Evolutionary conservation across 78 protist species (phyloP).

Genomic region (Trichosphaerium sp.): DNA sequence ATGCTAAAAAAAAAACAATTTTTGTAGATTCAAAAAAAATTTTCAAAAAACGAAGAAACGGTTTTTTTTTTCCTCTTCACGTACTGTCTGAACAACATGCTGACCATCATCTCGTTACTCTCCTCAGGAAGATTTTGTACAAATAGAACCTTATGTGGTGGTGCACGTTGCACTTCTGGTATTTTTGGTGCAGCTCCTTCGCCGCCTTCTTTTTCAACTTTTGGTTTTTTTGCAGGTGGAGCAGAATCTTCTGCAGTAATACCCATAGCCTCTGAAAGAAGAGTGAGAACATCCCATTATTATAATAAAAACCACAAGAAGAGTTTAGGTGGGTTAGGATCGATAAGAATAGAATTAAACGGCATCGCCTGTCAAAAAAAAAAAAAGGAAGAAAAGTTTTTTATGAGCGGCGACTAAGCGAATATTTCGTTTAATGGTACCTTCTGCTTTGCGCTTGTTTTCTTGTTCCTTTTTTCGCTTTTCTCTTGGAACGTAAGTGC

Average conservation of each 20-base stretch:
- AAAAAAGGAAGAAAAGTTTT: too few relatives aligned
- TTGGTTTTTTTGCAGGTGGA: not conserved
- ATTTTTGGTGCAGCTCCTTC: not conserved
- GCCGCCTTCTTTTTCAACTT: not conserved
- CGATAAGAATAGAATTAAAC: too few relatives aligned
- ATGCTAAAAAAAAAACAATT: not conserved
- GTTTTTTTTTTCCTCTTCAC: conserved; percentile 17
- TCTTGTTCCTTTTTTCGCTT: conserved; percentile 19
- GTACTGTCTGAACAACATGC: conserved; percentile 65
- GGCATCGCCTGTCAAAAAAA: too few relatives aligned
- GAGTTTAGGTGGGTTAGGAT: too few relatives aligned
- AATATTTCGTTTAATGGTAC: too few relatives aligned
- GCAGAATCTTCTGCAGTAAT: not conserved
- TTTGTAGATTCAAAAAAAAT: conserved; percentile 1
- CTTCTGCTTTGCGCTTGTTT: conserved; percentile 9
- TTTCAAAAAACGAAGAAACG: conserved; percentile 13
- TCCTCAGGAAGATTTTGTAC: conserved; percentile 69
- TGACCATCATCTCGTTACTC: conserved; percentile 46
- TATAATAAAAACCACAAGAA: too few relatives aligned
- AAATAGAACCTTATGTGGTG: conserved; percentile 62
- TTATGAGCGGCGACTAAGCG: too few relatives aligned
- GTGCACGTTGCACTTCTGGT: not conserved
- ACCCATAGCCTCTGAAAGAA: too few relatives aligned
- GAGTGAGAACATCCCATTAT: too few relatives aligned
- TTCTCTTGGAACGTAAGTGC: conserved; percentile 40